A percentile compares a stretch with the other conserved stretches of the same genome.
These are phyloP conservation scores for Aspergillus pseudoglaucus DNA, from an alignment of 2,329 filamentous ascomycete genomes.

Conservation along the genomic window DNA sequence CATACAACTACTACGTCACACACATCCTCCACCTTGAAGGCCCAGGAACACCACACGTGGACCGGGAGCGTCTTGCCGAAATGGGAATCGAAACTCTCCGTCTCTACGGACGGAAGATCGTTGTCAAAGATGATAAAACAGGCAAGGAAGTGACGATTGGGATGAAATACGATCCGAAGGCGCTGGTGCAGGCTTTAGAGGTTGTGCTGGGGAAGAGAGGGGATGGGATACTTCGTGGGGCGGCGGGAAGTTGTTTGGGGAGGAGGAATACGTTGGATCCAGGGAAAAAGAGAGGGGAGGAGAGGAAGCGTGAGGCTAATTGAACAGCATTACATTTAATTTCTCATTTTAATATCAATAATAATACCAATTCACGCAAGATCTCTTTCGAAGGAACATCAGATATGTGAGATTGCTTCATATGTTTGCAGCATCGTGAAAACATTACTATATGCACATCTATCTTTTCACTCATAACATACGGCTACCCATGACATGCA, in stretches of 20 bases:
- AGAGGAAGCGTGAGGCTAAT: neutral
- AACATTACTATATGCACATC: neutral
- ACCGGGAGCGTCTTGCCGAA: conserved; percentile 55
- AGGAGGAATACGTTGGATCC: conserved; percentile 54
- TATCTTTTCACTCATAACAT: neutral
- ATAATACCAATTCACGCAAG: neutral
- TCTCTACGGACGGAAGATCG: conserved; percentile 63
- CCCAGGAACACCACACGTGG: conserved; percentile 61
- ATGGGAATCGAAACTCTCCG: conserved; percentile 72
- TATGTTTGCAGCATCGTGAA: neutral
- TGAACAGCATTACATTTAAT: neutral
- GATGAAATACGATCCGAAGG: conserved; percentile 68
- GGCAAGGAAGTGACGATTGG: conserved; percentile 43
- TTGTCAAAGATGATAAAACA: conserved; percentile 32
- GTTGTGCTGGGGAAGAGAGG: conserved; percentile 63
- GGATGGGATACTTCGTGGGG: conserved; percentile 43
- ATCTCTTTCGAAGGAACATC: neutral
- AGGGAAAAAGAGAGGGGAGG: conserved; percentile 16
- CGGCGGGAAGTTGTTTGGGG: conserved; percentile 37
- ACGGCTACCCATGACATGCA: conserved; percentile 1
- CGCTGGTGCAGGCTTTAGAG: conserved; percentile 67
- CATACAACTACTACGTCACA: conserved; percentile 66
- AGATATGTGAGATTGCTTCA: too few species aligned
- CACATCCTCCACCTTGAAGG: conserved; percentile 77
- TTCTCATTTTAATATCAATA: neutral